phyloP scores from a whole-genome alignment of 257 asterid species.

The Solanum raphanifolium region DNA sequence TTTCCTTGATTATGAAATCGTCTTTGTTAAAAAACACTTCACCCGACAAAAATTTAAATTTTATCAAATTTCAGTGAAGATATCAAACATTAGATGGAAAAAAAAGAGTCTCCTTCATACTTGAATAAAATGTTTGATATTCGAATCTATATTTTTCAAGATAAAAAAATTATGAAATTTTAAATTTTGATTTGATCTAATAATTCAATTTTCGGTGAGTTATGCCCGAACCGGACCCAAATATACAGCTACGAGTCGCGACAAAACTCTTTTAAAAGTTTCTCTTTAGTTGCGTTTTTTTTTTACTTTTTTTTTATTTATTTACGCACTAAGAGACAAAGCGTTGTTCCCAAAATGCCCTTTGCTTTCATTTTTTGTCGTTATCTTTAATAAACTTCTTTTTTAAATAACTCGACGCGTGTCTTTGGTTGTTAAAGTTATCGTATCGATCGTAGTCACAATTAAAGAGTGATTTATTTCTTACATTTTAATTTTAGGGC shows the following conservation, averaged over 20 bases:
- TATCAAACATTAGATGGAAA: too few species aligned
- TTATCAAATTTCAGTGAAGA: too few species aligned
- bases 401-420: neutral
- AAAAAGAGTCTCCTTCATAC: too few species aligned
- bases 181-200: neutral
- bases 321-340: conserved; percentile 8
- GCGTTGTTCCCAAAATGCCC: conserved; percentile 15
- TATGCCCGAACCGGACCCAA: neutral
- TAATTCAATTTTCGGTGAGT: neutral
- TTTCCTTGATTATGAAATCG: too few species aligned
- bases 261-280: neutral
- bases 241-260: neutral
- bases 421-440: neutral
- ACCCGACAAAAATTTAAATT: too few species aligned
- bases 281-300: neutral
- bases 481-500: neutral
- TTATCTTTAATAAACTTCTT: neutral
- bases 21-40: too few species aligned
- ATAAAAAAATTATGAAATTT: neutral
- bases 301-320: neutral
- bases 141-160: neutral
- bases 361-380: neutral
- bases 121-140: neutral
- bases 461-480: neutral
- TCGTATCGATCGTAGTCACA: neutral